Evolutionary conservation across 495 filamentous ascomycete species (phyloP), one percentile per base, ranked within the genome.

Genomic region (Aspergillus cristatus): DNA sequence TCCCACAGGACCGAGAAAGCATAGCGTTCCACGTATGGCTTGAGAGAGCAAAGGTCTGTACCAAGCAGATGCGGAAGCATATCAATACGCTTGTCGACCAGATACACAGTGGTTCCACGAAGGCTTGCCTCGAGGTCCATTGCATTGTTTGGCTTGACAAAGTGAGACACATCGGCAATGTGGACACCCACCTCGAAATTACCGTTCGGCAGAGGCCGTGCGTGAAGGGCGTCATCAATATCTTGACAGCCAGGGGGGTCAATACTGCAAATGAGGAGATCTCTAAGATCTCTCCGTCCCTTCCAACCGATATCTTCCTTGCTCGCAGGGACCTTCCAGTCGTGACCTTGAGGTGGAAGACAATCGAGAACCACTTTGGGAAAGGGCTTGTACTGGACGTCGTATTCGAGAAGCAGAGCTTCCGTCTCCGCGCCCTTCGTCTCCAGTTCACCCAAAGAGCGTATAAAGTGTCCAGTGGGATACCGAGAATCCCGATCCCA

Each of bases 111-210:
- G 3, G 91, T 97, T 42, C 90, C 91, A 53, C 91, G 81, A 41
- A 88, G 74, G 52, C 85, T 88, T 2, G 91, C 91, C 63, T 98
- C 91, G 15, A 74, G 72, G 55, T 98, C 93, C 93, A 98, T 98
- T 28, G 91, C 78, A 55, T 91, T 97, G 55, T 86, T 86, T 18
- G 93, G 89, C 62, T 89, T 93, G 55, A 98, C 93, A 47, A 97
- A 97, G 55, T 98, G 86, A 12, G 93, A 95, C 14, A 98, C 91
- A 53, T 98, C 91, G 30, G 91, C 91, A 55, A 98, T 98, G 54
- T 98, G 93, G n/a, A 98, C 91, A 38, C 91, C 91, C 10, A 97
- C 86, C 64, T 97, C 86, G 45, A 80, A 86, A 55, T 98, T 97
- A 16, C 93, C 91, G 50, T 96, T 97, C 2, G 86, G 83, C 28